Base-by-base conservation (phyloP, 345 rosid species). In the Brassica nigra region DNA sequence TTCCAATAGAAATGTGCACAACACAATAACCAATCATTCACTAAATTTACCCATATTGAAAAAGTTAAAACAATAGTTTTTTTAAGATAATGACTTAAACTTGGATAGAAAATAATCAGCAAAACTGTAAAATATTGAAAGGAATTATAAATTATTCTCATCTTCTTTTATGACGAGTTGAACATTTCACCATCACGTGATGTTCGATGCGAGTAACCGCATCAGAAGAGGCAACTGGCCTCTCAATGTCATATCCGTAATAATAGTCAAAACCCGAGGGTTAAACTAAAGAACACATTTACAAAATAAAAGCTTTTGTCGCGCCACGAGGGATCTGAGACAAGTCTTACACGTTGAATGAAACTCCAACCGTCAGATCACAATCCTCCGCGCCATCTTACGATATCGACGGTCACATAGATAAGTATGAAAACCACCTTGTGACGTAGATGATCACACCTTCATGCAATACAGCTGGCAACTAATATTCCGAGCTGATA, bases 401-500 rank as follows among this genome's bases (percentile, higher is more conserved):
- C 42, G 0, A 73, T 6, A 75, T 80, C 76, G 9, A 85, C 88
- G 81, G 80, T 15, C 29, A 0, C 8, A 1, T 0, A 14, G 23
- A 4, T 2, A 59, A 23, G 14, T 37, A 11, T 14, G 1, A 23
- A 20, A n/a, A 29, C 2, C 5, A 3, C 5, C 1, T 12, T 20
- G 59, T 16, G 77, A 30, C 1, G 65, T 20, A 81, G 55, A 5
- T 1, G 70, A 87, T 66, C 6, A 34, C 0, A 0, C 3, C 79
- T 77, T 66, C 14, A 3, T 62, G 71, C 58, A 15, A 27, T 23
- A 83, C 83, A 86, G 91, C 86, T 92, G 95, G 88, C 84, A 85
- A 90, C 89, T 86, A 71, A 74, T 90, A 90, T 86, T 92, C 92
- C 89, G 90, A 87, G 97, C 95, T 93, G 95, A 88, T 78, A 82